A percentile compares a stretch with the other conserved stretches of the same genome.
Evolutionary conservation across 768 basidiomycete species (phyloP).

Genomic region (Trametes sanguinea): DNA sequence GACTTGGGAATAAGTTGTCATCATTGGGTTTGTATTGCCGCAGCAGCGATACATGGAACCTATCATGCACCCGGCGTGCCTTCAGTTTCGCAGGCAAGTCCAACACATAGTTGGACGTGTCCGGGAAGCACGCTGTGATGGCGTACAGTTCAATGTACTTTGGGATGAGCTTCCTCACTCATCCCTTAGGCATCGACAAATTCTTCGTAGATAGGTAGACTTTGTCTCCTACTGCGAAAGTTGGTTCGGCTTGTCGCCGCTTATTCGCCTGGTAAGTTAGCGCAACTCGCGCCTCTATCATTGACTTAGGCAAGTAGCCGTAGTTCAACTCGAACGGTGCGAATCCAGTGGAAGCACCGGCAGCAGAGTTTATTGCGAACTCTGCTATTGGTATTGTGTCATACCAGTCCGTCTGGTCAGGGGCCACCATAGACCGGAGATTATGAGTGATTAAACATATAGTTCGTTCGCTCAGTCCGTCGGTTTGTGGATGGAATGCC

Average conservation of each 20-base stretch:
- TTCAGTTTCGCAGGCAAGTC: slow-evolving; percentile 34
- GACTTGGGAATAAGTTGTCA: slow-evolving; percentile 38
- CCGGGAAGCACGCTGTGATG: slow-evolving; percentile 24
- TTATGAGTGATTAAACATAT: too few species aligned
- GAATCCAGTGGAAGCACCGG: slow-evolving; percentile 36
- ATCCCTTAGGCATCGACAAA: slow-evolving; percentile 35
- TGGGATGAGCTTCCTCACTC: slow-evolving; percentile 38
- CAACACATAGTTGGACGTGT: slow-evolving; percentile 34
- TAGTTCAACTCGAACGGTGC: slow-evolving; percentile 36
- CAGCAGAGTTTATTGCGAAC: slow-evolving; percentile 41
- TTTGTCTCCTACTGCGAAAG: slow-evolving; percentile 27
- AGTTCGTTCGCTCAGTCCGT: too few species aligned
- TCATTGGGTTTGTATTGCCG: slow-evolving; percentile 34
- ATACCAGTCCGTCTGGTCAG: slow-evolving; percentile 35
- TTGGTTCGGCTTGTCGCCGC: slow-evolving; percentile 18
- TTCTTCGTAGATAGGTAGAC: slow-evolving; percentile 43
- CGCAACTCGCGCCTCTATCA: slow-evolving; percentile 30
- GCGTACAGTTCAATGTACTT: slow-evolving; percentile 43
- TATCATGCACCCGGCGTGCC: slow-evolving; percentile 32
- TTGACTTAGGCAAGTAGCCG: slow-evolving; percentile 22
- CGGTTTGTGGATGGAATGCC: too few species aligned
- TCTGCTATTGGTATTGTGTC: slow-evolving; percentile 36
- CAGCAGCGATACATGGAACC: slow-evolving; percentile 39
- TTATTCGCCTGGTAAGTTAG: slow-evolving; percentile 36
- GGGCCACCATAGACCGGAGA: slow-evolving; percentile 1